Evolutionary conservation across 805 yeast genomes (phyloP), one percentile per base, ranked within the genome.

Genomic region (Barnettozyma botsteinii): DNA sequence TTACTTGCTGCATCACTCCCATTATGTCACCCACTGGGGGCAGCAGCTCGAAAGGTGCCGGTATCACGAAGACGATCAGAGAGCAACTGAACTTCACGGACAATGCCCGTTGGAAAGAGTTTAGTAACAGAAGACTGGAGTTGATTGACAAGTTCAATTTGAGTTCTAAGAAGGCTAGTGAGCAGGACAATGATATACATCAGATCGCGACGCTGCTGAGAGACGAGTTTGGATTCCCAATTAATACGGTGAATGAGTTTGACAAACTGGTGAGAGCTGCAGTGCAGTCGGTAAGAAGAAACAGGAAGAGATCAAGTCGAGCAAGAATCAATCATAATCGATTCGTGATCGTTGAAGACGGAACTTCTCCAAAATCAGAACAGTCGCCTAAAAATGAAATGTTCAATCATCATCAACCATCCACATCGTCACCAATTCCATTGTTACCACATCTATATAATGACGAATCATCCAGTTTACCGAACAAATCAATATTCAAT

Each of bases 201-300:
- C 73, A 75, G 37, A 93, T 94, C 27, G 96, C 98, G 0, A 74
- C 75, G 35, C 72, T 82, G 4, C 66, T 91, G 33, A 67, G 95
- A 52, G 66, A 70, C 2, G 98, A 93, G 62, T 93, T 86, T 53
- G 76, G 78, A 5, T 89, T 79, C 57, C 74, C 81, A 2, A 62
- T 61, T 2, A 72, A 70, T 6, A 70, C 77, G 12, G 63, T 78
- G 21, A 61, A 67, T 1, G 98, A 93, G 49, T 91, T 91, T 57
- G 95, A 88, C 60, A 85, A 82, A 58, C 69, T 91, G 26, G 97
- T 93, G 0, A 69, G 95, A 27, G 94, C 96, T 9, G 98, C 96
- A 1, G 81, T 91, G 21, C 98, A 91, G 61, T 81, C 94, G 37
- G 97, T 85, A 2, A 67, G 98, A 46, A 69, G 98, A 49, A 91